Conservation (phyloP, 2,329 filamentous ascomycete species). For the Arachnopeziza araneosa region DNA sequence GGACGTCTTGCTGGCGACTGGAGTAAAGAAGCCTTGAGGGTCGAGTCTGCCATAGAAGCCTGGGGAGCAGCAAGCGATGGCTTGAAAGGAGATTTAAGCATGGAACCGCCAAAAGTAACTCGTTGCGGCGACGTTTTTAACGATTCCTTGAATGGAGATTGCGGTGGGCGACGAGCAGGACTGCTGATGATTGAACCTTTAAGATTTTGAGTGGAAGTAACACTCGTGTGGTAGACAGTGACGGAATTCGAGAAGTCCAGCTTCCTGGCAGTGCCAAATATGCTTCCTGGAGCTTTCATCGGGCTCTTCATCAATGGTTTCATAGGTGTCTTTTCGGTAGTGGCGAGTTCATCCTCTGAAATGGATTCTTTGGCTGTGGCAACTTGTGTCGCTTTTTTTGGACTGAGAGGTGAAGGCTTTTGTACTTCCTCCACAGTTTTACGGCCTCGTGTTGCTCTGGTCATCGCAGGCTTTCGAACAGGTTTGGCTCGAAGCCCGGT, state of each 20-base stretch:
- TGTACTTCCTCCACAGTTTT: conserved; percentile 30
- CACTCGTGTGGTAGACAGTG: conserved; percentile 26
- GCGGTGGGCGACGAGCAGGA: conserved; percentile 49
- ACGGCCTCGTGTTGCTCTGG: conserved; percentile 22
- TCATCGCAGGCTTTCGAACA: conserved; percentile 40
- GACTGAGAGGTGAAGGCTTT: conserved; percentile 51
- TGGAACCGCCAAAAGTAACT: conserved; percentile 24
- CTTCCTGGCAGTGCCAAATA: conserved; percentile 32
- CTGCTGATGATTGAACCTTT: conserved; percentile 41
- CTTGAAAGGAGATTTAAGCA: conserved; percentile 29
- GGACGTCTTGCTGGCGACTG: conserved; percentile 31
- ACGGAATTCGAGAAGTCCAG: conserved; percentile 31
- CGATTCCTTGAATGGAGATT: conserved; percentile 48
- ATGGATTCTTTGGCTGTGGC: conserved; percentile 38
- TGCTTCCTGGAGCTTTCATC: conserved; percentile 41
- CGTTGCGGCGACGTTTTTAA: conserved; percentile 52
- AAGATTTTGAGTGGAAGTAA: conserved; percentile 33
- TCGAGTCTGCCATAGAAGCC: conserved; percentile 10
- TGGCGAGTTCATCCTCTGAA: conserved; percentile 57
- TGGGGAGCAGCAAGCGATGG: conserved; percentile 22
- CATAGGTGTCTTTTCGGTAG: conserved; percentile 44
- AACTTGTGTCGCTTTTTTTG: conserved; percentile 60
- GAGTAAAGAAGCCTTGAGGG: conserved; percentile 28
- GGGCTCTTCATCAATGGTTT: conserved; percentile 51
- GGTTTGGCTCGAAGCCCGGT: conserved; percentile 41